Conservation (phyloP, 257 asterid species). For the Striga asiatica region DNA sequence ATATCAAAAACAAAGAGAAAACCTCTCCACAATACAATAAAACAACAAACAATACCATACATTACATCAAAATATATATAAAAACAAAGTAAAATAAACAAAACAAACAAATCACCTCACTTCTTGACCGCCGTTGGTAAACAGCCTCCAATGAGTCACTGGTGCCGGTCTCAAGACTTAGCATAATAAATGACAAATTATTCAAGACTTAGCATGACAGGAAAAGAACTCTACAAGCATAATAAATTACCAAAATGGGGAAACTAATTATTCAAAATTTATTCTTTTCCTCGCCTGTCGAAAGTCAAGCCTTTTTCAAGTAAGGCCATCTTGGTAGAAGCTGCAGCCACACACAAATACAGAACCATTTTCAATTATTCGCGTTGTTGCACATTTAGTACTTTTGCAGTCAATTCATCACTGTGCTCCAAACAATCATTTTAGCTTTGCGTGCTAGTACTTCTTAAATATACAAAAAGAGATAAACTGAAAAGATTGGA, state of each 20-base stretch:
- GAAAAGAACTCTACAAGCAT: too few species aligned
- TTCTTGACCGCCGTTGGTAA: too few species aligned
- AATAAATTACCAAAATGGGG: not conserved
- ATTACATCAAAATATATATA: too few species aligned
- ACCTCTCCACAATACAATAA: too few species aligned
- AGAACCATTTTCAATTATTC: constrained; percentile 97
- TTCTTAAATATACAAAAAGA: constrained; percentile 28
- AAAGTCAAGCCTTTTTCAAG: constrained; percentile 98
- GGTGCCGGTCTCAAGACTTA: too few species aligned
- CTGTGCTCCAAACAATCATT: constrained; percentile 56
- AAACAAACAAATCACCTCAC: too few species aligned
- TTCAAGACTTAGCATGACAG: not conserved
- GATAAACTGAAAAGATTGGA: not conserved
- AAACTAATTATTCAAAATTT: not conserved
- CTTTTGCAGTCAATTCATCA: constrained; percentile 77
- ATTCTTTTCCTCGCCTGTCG: constrained; percentile 50
- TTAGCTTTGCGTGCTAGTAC: constrained; percentile 80
- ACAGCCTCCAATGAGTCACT: too few species aligned
- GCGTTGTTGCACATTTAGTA: constrained; percentile 86
- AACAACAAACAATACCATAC: too few species aligned
- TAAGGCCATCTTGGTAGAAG: constrained; percentile 82
- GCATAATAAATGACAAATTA: not conserved
- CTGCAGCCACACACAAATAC: constrained; percentile 88
- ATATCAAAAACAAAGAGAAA: too few species aligned
- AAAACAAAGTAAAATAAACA: too few species aligned